These are phyloP conservation scores for Boletus speciosus DNA, from an alignment of 768 basidiomycete species.

Conservation along the genomic window DNA sequence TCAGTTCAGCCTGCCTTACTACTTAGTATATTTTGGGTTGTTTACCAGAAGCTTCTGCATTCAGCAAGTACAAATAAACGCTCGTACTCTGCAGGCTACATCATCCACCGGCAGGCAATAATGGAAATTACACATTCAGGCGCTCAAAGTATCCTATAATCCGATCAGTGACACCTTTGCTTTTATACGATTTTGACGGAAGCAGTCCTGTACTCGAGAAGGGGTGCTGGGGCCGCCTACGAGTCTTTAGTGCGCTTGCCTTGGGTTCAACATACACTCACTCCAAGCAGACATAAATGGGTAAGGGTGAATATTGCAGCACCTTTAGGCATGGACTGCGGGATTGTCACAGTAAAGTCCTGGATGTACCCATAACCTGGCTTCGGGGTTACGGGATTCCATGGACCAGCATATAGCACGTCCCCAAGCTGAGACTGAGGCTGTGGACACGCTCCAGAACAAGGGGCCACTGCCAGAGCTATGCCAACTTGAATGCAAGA, in stretches of 20 bases:
- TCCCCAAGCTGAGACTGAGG: conserved; percentile 6
- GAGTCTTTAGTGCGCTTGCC: not conserved
- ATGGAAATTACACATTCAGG: too few species aligned
- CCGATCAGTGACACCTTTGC: not conserved
- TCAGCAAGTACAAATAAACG: conserved; percentile 16
- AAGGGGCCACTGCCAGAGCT: not conserved
- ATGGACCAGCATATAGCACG: not conserved
- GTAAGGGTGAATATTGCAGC: not conserved
- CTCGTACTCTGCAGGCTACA: too few species aligned
- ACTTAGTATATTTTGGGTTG: not conserved
- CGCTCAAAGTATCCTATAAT: not conserved
- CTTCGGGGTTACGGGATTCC: not conserved
- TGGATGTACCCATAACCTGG: not conserved
- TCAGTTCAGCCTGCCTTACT: not conserved
- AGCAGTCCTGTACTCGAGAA: not conserved
- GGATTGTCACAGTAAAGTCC: not conserved
- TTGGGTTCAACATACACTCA: not conserved
- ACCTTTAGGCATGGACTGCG: not conserved
- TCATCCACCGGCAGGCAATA: not conserved
- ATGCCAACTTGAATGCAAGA: conserved; percentile 17
- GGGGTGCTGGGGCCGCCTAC: not conserved
- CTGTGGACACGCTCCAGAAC: not conserved
- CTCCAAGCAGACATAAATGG: not conserved
- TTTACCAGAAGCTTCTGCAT: conserved; percentile 12
- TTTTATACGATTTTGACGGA: not conserved